Evolutionary conservation across 768 basidiomycete species (phyloP).

Genomic region (Candolleomyces eurysporus): DNA sequence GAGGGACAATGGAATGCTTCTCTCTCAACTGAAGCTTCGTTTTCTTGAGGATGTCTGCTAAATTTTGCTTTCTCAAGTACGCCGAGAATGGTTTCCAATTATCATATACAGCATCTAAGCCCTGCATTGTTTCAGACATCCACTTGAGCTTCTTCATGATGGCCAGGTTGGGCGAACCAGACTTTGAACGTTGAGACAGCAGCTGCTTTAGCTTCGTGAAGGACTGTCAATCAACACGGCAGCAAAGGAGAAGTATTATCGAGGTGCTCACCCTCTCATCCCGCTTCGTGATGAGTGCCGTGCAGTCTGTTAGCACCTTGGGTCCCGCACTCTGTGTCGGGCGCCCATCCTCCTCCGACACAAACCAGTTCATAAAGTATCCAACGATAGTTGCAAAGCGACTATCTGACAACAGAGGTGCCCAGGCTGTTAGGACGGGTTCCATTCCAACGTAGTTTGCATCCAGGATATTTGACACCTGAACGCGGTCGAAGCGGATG

Average conservation of each 20-base stretch:
- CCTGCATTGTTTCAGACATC: neutral
- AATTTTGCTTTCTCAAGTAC: constrained; percentile 24
- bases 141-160: neutral
- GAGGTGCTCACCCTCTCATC: neutral
- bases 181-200: too few relatives aligned
- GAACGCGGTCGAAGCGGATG: constrained; percentile 38
- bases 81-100: constrained; percentile 26
- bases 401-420: neutral
- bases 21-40: constrained; percentile 18
- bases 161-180: too few relatives aligned
- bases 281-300: too few relatives aligned
- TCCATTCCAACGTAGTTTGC: neutral
- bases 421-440: neutral
- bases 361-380: constrained; percentile 42
- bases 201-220: too few relatives aligned
- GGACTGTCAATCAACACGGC: too few relatives aligned
- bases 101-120: constrained; percentile 21
- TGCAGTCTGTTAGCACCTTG: neutral
- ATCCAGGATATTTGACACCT: constrained; percentile 20
- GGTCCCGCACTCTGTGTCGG: neutral
- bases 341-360: constrained; percentile 13
- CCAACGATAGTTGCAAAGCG: constrained; percentile 15
- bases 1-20: constrained; percentile 31
- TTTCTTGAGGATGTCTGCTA: constrained; percentile 14
- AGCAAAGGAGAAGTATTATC: too few relatives aligned